Base-by-base conservation (phyloP, 2,329 filamentous ascomycete genomes). In the Thelonectria blattea region DNA sequence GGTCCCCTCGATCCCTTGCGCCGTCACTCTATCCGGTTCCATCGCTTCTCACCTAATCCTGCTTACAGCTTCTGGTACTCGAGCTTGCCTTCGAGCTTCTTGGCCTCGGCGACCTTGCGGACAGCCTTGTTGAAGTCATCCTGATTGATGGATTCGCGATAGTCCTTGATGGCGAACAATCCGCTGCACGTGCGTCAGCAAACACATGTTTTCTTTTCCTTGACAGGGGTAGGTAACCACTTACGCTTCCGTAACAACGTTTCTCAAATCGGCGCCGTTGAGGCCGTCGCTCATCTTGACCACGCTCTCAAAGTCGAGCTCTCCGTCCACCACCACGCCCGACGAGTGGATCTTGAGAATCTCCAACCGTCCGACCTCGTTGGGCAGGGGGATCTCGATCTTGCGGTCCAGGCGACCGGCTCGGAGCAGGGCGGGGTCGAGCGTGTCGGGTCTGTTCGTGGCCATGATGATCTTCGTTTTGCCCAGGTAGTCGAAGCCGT, bases 391-490 rank as follows among this genome's bases (percentile, higher is more conserved):
- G 72, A 99, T 98, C 79, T 99, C 96, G 71, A 99, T 95, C 85
- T 99, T 99, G 69, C 95, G 87, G 78, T 99, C 96, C 70, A 99
- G 83, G 76, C 95, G 91, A 71, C 94, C 94, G 45, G 94, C 94
- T 80, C 94, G 89, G 57, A 99, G 84, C 71, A 99, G 83, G 1
- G 94, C 94, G 34, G 94, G 94, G 74, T 99, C 94, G 50, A 99
- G 87, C 1, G 94, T 98, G 77, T 98, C 94, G 14, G 94, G 95
- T 79, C 95, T 86, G 83, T 99, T 99, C 61, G 95, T 98, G 39
- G 93, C 95, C 96, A 99, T 99, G 81, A 99, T 99, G 76, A 99
- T 99, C 84, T 99, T 99, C 56, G 95, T 99, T 85, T 99, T 97
- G 70, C 96, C 95, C 39, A 99, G 85, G 80, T 99, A 99, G 80